These are phyloP conservation scores for Nemania serpens DNA, from an alignment of 2,329 filamentous ascomycete genomes.

Conservation along the genomic window DNA sequence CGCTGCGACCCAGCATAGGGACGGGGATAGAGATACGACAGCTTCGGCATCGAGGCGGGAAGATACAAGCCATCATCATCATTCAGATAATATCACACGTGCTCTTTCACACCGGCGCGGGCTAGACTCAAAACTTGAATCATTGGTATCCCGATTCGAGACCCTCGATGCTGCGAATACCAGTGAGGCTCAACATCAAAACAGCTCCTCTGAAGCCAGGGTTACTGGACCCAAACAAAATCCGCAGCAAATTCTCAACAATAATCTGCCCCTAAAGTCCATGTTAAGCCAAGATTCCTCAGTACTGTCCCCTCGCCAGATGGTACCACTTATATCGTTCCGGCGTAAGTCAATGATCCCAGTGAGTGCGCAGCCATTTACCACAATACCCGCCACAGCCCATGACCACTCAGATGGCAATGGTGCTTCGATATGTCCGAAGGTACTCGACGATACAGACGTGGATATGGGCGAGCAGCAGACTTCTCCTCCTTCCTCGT, in stretches of 20 bases:
- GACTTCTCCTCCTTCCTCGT: conserved; percentile 1
- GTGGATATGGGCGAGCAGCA: conserved; percentile 9
- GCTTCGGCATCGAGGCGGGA: background rate
- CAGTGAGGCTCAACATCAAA: background rate
- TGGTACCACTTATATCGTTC: conserved; percentile 6
- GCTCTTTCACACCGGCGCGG: conserved; percentile 23
- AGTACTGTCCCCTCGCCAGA: conserved; percentile 25
- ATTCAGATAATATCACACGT: conserved; percentile 11
- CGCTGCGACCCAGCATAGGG: background rate
- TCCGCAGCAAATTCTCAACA: background rate
- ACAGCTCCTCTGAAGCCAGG: conserved; percentile 7
- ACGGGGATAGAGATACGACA: background rate
- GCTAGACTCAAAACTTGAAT: conserved; percentile 33
- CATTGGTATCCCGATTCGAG: conserved; percentile 45
- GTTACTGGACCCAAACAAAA: conserved; percentile 1
- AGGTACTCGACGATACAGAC: background rate
- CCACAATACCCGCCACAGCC: background rate
- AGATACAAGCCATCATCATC: background rate
- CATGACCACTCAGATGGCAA: background rate
- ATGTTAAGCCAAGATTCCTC: conserved; percentile 6
- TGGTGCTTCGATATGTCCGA: background rate
- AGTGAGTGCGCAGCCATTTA: conserved; percentile 12
- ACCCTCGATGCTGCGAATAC: conserved; percentile 36
- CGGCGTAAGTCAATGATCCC: conserved; percentile 20
- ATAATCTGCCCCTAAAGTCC: conserved; percentile 7